Conservation (phyloP, 768 basidiomycete species). For the Termitomyces sp. region DNA sequence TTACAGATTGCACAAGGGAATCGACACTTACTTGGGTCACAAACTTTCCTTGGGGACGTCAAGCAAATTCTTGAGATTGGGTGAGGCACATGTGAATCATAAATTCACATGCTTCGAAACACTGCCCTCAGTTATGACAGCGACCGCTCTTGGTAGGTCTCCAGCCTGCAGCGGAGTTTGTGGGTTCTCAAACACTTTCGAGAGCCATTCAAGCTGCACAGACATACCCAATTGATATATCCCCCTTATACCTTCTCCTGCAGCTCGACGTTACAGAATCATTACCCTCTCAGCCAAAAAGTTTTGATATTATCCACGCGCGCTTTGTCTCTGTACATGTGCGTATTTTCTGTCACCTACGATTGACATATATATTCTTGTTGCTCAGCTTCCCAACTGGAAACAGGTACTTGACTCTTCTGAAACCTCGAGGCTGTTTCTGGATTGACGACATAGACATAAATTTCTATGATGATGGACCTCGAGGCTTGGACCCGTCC, state of each 20-base stretch:
- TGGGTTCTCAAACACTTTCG: neutral
- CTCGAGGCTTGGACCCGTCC: neutral
- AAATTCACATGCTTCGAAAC: neutral
- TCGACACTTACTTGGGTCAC: slow-evolving; percentile 2
- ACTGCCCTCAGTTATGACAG: neutral
- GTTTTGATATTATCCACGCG: slow-evolving; percentile 1
- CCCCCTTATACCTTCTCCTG: slow-evolving; percentile 3
- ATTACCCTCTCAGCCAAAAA: neutral
- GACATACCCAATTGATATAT: slow-evolving; percentile 7
- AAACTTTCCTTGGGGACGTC: slow-evolving; percentile 5
- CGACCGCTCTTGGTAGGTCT: slow-evolving; percentile 3
- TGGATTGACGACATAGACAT: slow-evolving; percentile 7
- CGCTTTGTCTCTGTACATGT: neutral
- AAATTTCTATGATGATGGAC: neutral
- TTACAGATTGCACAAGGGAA: slow-evolving; percentile 2
- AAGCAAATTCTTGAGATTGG: slow-evolving; percentile 8
- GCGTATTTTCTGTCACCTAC: neutral
- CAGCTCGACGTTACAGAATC: neutral
- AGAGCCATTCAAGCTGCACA: slow-evolving; percentile 9
- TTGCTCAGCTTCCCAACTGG: neutral
- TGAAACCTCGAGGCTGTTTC: slow-evolving; percentile 10
- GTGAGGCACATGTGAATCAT: neutral
- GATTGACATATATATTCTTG: too few relatives aligned
- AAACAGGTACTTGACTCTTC: neutral
- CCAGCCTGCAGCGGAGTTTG: too few relatives aligned